Base-by-base conservation (phyloP, 2,329 filamentous ascomycete species). In the Nemania serpens region DNA sequence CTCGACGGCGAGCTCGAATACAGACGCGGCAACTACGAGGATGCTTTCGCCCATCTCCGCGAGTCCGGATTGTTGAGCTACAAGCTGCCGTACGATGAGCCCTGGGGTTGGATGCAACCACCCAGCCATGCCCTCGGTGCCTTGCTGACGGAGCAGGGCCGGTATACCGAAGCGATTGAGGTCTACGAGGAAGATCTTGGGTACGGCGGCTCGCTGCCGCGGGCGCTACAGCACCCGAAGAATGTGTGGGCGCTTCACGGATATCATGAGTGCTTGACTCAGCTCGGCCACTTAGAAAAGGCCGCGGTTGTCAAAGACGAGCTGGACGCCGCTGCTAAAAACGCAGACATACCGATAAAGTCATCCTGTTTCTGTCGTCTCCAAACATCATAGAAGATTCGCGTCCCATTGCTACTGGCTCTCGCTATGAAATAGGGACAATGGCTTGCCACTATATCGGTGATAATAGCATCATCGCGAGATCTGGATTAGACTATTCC, bases 31-130 rank as follows among this genome's bases (percentile, higher is more conserved):
- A 82, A 88, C 52, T 81, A 82, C 55, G 81, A 85, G 0, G 49
- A 71, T 0, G 89, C 89, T 0, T 91, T 90, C 69, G 69, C 75
- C 2, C 79, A 84, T 53, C 76, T 93, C 2, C 80, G 82, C 1
- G 77, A 76, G 11, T 82, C 88, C 0, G 84, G 90, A 20, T 70
- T 75, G 1, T 78, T 84, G 2, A 87, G 91, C 63, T 88, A 90
- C 67, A 74, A 72, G 0, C 78, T 92, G 29, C 85, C 85, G 0
- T 92, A 90, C 62, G 87, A 88, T 50, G 90, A 93, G 71, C 90
- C 90, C 0, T 91, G 89, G 89, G 88, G 87, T 0, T 92, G 89
- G 89, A 91, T 92, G 88, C 87, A 90, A 70, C 89, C 89, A 0
- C 84, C 85, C 0, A 79, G 88, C 2, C 89, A 92, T 72, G 89